Base-by-base conservation (phyloP, 352 stramenopile species). In the Elongisporangium anandrum region DNA sequence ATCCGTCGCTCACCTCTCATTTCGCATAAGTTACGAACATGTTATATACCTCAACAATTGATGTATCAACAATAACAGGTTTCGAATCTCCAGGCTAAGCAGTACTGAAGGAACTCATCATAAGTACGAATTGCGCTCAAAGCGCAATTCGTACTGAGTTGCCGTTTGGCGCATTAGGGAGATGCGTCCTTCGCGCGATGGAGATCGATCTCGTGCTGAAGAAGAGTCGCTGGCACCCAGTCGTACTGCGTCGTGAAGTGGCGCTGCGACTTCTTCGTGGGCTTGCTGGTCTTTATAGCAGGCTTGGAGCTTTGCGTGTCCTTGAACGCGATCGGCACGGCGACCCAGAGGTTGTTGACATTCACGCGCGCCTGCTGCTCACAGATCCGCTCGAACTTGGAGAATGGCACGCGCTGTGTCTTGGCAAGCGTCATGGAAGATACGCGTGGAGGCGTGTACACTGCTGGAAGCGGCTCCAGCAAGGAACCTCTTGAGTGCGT, bases 311-410 rank as follows among this genome's bases (percentile, higher is more conserved):
- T 34, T 19, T 38, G 54, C 0, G 61, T 1, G 38, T 73, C 66
- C 10, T 61, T 17, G 23, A 74, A 64, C 12, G 34, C 59, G 51
- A 77, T 68, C 1, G 80, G 80, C 23, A 90, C 79, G 20, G 80
- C 77, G 17, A 90, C 77, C 77, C 77, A 90, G 51, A 86, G 59
- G 51, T 85, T 85, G 39, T 64, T 55, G 41, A 80, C 52, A 55
- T 87, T 88, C 21, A 90, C 80, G 29, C 65, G 68, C 21, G 69
- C 68, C 23, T 72, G 64, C 59, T 65, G 59, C 8, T 58, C 62
- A 12, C 71, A 50, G n/a, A 84, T 81, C 52, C 72, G 71, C 56
- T 85, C 62, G n/a, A 80, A 85, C 52, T 72, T 77, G 50, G 60
- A 55, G 38, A 88, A 76, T 2, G 67, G 65, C 20, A 87, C 68